Evolutionary conservation across 306 rosid species (phyloP).

Genomic region (Alnus rubra): DNA sequence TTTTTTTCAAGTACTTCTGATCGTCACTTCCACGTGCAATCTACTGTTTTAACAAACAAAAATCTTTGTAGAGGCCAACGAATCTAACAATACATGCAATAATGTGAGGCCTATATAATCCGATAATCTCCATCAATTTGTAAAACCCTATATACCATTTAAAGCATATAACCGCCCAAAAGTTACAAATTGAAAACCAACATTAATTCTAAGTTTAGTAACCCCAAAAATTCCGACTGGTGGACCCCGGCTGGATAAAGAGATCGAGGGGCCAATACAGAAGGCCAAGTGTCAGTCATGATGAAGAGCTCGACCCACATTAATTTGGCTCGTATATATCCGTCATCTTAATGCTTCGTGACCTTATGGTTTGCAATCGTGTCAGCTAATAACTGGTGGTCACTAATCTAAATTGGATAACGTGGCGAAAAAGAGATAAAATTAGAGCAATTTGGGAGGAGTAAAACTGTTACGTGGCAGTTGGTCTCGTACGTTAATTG

Average conservation of each 20-base stretch:
- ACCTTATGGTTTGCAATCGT: background rate
- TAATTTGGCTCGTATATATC: conserved; percentile 1
- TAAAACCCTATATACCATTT: background rate
- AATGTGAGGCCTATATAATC: too few relatives aligned
- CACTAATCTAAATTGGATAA: background rate
- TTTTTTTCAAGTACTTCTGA: too few relatives aligned
- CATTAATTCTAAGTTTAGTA: background rate
- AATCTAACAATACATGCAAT: too few relatives aligned
- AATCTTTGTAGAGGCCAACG: too few relatives aligned
- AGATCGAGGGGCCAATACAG: background rate
- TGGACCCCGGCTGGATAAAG: background rate
- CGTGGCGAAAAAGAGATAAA: background rate
- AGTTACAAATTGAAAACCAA: background rate
- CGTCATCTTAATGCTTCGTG: conserved; percentile 33
- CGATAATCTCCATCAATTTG: background rate
- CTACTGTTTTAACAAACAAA: too few relatives aligned
- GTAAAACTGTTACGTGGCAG: background rate
- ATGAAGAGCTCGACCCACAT: background rate
- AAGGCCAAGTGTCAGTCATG: conserved; percentile 3
- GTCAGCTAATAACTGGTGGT: conserved; percentile 7
- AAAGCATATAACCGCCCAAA: background rate
- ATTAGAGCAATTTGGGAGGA: background rate
- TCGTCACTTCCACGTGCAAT: too few relatives aligned
- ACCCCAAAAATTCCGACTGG: background rate
- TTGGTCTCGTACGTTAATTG: background rate